Evolutionary conservation across 345 rosid species (phyloP), one percentile per base, ranked within the genome.

Genomic region (Sonneratia caseolaris): DNA sequence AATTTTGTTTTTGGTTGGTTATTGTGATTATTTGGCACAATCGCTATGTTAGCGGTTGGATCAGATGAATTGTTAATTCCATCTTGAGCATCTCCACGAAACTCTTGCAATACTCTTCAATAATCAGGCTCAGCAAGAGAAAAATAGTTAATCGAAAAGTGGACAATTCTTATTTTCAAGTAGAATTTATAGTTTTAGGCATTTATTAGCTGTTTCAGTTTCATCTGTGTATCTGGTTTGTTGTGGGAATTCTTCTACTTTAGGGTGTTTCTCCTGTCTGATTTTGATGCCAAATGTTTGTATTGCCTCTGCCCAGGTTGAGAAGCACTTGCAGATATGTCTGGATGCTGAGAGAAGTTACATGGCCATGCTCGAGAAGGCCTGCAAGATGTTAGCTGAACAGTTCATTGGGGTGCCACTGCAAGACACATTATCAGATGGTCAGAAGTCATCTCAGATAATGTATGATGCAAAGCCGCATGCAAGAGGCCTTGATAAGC

Each of bases 291-390:
- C 57, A 35, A 36, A 18, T 37, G 38, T 42, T 74, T 11, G 19
- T 65, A 37, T 35, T 67, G 22, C 4, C 42, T 69, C 5, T 70
- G 71, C 45, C 45, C 62, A 88, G 86, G 93, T 84, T 2, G 88
- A 88, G 76, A 88, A 88, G 79, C 93, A 84, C 81, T 70, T 88
- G 81, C 85, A 83, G 70, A 84, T 88, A 61, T 86, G 88, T n/a
- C 85, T 80, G 76, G 88, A 88, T 76, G 93, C 93, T 0, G 88
- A 88, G 74, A 61, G 79, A 37, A 86, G 82, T 76, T 88, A 88
- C 73, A 74, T 88, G 80, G 76, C 86, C 51, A 84, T 88, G 93
- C 90, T 88, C 35, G 93, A 88, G 68, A 81, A 84, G 76, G 86
- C 93, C 61, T 88, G 90, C 74, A 84, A 82, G 85, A 83, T 88